Evolutionary conservation across 1,284 basidiomycete species (phyloP), one percentile per base, ranked within the genome.

Genomic region (Phlebopus sp.): DNA sequence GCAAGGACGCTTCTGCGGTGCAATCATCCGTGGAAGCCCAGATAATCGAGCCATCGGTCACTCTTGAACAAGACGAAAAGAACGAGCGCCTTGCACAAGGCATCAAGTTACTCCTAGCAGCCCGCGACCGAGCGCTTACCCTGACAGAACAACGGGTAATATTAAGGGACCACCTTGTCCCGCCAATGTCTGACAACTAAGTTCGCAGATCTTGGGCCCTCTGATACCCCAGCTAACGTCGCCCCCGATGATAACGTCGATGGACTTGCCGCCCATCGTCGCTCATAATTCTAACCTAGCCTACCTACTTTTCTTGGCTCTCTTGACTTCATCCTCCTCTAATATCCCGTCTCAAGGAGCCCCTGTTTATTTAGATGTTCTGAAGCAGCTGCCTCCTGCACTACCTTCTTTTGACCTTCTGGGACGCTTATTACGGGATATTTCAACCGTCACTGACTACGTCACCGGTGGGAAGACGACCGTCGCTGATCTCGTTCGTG

Each of bases 371-470:
- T 70, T 86, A 42, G 79, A 84, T 37, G 75, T 79, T 17, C 65
- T 86, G 13, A 60, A 56, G 40, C 54, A 19, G 48, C 59, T 60
- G 37, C 82, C 86, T 5, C 86, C 86, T 0, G 79, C 78, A 0
- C 68, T 89, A 25, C 73, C 83, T n/a, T 80, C 83, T 3, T 86
- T 89, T 56, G 85, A 90, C 59, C 68, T 90, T 21, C 67, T 88
- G 34, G 84, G 81, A 10, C 75, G 79, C 10, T 68, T 90, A 4
- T 66, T 90, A 15, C 75, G 78, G 48, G 84, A 87, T 57, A 65
- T 73, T 29, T 80, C 82, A 0, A 60, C 67, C 27, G 64, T 79
- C 34, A 52, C 53, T 9, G 70, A 76, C 49, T 53, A 55, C 5
- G 51, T 56, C 5, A 70, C 72, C 0, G 71, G 70, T 15, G 71